Conservation (phyloP, 106 monocot species). For the Apostasia ramifera region DNA sequence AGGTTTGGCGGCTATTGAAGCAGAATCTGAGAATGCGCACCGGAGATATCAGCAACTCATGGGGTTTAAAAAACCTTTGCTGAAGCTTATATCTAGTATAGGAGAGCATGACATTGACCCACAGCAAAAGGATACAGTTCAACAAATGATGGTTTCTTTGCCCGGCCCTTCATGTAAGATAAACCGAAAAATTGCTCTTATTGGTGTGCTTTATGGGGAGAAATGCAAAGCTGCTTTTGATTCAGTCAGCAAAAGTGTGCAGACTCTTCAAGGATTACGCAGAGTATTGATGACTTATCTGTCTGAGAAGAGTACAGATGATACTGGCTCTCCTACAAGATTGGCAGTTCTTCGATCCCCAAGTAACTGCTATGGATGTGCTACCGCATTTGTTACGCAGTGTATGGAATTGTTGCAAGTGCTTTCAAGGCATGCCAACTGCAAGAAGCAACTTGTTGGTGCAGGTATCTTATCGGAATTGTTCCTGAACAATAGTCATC, state of each 20-base stretch:
- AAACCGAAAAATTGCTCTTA: slow-evolving; percentile 88
- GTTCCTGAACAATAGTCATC: slow-evolving; percentile 96
- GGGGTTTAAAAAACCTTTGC: slow-evolving; percentile 94
- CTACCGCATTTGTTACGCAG: slow-evolving; percentile 76
- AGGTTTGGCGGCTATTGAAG: slow-evolving; percentile 86
- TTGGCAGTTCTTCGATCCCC: slow-evolving; percentile 53
- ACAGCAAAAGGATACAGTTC: slow-evolving; percentile 93
- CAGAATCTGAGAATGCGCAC: slow-evolving; percentile 98
- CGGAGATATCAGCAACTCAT: slow-evolving; percentile 96
- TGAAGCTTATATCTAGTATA: slow-evolving; percentile 93
- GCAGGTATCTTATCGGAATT: slow-evolving; percentile 84
- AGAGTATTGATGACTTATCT: slow-evolving; percentile 81
- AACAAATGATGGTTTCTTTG: slow-evolving; percentile 97
- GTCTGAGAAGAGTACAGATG: slow-evolving; percentile 71
- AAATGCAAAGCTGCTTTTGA: slow-evolving; percentile 99
- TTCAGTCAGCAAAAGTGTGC: slow-evolving; percentile 98
- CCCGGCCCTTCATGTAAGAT: slow-evolving; percentile 97
- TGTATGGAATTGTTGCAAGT: slow-evolving; percentile 87
- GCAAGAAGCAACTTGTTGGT: slow-evolving; percentile 85
- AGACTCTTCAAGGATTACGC: slow-evolving; percentile 91
- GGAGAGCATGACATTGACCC: slow-evolving; percentile 96
- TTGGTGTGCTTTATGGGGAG: slow-evolving; percentile 95
- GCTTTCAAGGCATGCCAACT: slow-evolving; percentile 59
- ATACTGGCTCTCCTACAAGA: slow-evolving; percentile 18
- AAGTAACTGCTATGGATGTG: slow-evolving; percentile 96